Evolutionary conservation across 371 early-diverging fungal genomes (phyloP), one percentile per base, ranked within the genome.

Genomic region (Mucor irregularis): DNA sequence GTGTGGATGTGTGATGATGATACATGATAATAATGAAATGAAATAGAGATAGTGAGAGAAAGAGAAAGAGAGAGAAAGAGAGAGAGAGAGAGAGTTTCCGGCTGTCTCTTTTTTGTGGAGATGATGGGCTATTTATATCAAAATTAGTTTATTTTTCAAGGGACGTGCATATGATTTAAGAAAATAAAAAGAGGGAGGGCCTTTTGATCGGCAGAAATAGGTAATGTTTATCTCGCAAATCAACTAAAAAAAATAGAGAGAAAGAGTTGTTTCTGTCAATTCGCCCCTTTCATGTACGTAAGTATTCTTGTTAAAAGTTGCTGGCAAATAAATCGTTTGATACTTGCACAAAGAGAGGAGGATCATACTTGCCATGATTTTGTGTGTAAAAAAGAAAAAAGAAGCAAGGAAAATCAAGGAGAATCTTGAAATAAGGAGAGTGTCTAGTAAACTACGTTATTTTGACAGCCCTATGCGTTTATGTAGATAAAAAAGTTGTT

Each of bases 91-190:
- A 37, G 17, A 35, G 22, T n/a, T n/a, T n/a, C n/a, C n/a, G n/a
- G n/a, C n/a, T n/a, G n/a, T n/a, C n/a, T n/a, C n/a, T n/a, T n/a
- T n/a, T n/a, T n/a, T n/a, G n/a, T n/a, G n/a, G n/a, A n/a, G n/a
- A n/a, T n/a, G n/a, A n/a, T n/a, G 3, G 34, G 16, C 45, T 45
- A 53, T 53, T 34, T 44, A 53, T 35, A 53, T 35, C 38, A 31
- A 52, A 46, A 34, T 49, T 22, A 33, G 21, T 19, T 21, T 19
- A 31, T 13, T 17, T 51, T 55, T 45, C 22, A 55, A 55, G 56
- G 56, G 47, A 55, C 47, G 39, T 55, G 56, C 56, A 55, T 55
- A 38, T 33, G 2, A 24, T 29, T 46, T n/a, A n/a, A n/a, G n/a
- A n/a, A n/a, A n/a, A n/a, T n/a, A n/a, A n/a, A n/a, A 42, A 24